Percentiles rank a stretch among this genome's conserved stretches.
phyloP scores from a whole-genome alignment of 2,329 filamentous ascomycete species.

The Aureobasidium sp. region DNA sequence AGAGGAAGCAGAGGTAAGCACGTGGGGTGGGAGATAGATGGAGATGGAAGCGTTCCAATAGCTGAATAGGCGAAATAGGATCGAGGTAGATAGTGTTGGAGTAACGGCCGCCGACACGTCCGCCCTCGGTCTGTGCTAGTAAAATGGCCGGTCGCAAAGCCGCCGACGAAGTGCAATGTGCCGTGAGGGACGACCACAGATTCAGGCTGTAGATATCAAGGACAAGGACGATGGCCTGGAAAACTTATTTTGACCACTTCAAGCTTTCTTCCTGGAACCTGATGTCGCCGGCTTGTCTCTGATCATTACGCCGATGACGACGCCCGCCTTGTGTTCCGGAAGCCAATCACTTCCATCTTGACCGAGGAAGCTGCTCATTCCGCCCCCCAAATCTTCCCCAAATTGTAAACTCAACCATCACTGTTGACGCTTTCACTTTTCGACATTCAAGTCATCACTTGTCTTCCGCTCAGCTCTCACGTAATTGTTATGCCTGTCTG shows the following conservation, averaged over 20 bases:
- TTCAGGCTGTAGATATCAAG: neutral
- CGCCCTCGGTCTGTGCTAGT: neutral
- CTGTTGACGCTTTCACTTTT: neutral
- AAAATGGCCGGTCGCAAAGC: neutral
- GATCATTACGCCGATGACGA: neutral
- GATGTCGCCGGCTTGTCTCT: neutral
- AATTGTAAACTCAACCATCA: neutral
- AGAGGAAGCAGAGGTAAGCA: neutral
- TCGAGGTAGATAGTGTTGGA: neutral
- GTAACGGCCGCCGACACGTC: conserved; percentile 2
- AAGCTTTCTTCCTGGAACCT: neutral
- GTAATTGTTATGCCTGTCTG: neutral
- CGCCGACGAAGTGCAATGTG: neutral
- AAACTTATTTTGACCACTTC: neutral
- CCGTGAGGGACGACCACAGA: neutral
- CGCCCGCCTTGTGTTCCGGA: neutral
- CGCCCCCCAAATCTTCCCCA: neutral
- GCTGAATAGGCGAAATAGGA: neutral
- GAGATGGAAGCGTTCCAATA: neutral
- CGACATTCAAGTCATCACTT: neutral
- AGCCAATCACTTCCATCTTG: neutral
- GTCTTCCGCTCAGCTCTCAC: neutral
- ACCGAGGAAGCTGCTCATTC: neutral
- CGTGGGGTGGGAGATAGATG: neutral
- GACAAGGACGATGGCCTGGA: neutral